Evolutionary conservation across 208 protist species (phyloP).

Genomic region (Acanthamoeba sp.): DNA sequence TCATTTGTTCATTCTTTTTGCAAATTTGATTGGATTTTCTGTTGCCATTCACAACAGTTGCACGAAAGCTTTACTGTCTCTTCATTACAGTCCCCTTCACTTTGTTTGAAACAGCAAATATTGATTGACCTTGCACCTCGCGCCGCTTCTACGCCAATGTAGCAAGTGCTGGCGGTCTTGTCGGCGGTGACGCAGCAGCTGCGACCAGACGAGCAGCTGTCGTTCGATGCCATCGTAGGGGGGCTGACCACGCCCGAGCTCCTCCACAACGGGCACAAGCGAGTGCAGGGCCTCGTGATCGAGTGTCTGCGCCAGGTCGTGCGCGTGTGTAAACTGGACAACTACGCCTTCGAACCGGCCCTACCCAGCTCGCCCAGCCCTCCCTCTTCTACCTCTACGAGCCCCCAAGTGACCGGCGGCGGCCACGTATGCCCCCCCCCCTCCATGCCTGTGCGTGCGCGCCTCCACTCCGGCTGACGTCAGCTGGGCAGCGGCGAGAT

Average conservation of each 20-base stretch:
- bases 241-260: not conserved
- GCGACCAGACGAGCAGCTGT: conserved; percentile 43
- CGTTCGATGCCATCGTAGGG: conserved; percentile 44
- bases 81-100: too few relatives aligned
- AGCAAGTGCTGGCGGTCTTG: conserved; percentile 22
- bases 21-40: not conserved
- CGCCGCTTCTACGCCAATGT: too few relatives aligned
- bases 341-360: not conserved
- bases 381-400: not conserved
- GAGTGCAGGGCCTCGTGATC: conserved; percentile 43
- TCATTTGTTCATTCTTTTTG: not conserved
- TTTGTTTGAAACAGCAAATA: too few relatives aligned
- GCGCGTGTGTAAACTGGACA: conserved; percentile 17
- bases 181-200: conserved; percentile 17
- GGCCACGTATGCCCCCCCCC: not conserved
- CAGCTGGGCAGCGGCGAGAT: not conserved
- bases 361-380: too few relatives aligned
- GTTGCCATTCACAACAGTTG: too few relatives aligned
- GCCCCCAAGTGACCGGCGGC: not conserved
- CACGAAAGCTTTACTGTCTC: too few relatives aligned
- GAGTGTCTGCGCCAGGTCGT: conserved; percentile 18
- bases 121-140: too few relatives aligned
- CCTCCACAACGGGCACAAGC: not conserved
- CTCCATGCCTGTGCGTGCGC: too few relatives aligned
- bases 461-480: not conserved